These are phyloP conservation scores for Achaetomium macrosporum DNA, from an alignment of 2,329 filamentous ascomycete genomes.

Conservation along the genomic window DNA sequence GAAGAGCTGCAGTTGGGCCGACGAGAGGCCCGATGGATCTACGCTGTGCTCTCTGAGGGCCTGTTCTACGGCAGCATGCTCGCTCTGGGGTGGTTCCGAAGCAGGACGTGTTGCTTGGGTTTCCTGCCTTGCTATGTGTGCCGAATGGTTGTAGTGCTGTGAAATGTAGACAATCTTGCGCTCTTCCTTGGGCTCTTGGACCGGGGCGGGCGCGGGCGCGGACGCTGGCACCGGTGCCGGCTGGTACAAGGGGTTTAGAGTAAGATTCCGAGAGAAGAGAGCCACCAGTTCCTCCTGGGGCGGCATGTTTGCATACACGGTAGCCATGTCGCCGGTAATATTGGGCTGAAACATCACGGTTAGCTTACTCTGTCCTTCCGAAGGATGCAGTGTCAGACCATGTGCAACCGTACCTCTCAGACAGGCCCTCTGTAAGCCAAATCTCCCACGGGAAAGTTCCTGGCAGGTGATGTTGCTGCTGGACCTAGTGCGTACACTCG, in stretches of 20 bases:
- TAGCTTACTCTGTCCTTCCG: background rate
- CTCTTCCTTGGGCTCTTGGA: constrained; percentile 26
- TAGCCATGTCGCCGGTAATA: constrained; percentile 33
- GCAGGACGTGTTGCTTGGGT: constrained; percentile 39
- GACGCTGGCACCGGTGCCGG: constrained; percentile 1
- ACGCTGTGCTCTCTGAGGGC: constrained; percentile 63
- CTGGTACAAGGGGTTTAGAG: constrained; percentile 43
- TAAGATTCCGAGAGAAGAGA: constrained; percentile 73
- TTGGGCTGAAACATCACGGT: constrained; percentile 15
- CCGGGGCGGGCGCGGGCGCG: constrained; percentile 21
- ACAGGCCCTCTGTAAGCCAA: background rate
- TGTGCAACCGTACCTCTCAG: constrained; percentile 1
- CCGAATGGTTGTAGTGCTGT: constrained; percentile 78
- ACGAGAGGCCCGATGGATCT: constrained; percentile 61
- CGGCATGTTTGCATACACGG: constrained; percentile 47
- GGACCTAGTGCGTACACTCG: background rate
- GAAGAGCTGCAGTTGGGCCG: constrained; percentile 74
- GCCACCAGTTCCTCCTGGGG: constrained; percentile 76
- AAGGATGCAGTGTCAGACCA: background rate
- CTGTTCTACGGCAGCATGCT: constrained; percentile 47
- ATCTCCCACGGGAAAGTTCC: background rate
- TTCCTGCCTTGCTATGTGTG: constrained; percentile 51
- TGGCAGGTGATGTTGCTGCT: background rate
- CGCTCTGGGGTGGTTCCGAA: constrained; percentile 45
- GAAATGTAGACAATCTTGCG: constrained; percentile 63